These are phyloP conservation scores for Phytophthora pinifolia DNA, from an alignment of 352 stramenopile genomes.

Conservation along the genomic window DNA sequence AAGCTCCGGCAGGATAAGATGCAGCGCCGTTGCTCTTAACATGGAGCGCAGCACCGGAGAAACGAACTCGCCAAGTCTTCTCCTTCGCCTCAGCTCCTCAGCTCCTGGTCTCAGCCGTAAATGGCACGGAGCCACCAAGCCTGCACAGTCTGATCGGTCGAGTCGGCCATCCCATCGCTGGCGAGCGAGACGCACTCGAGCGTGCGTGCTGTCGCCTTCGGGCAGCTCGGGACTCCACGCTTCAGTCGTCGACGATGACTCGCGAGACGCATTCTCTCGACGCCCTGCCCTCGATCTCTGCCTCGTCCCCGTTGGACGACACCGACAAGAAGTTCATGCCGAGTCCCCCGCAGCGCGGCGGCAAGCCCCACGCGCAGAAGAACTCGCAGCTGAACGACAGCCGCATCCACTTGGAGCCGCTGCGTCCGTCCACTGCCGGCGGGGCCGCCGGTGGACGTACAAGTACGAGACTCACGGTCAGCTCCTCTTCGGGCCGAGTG, in stretches of 20 bases:
- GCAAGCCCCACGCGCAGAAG: constrained; percentile 56
- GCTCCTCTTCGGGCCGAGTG: constrained; percentile 43
- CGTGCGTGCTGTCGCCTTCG: constrained; percentile 4
- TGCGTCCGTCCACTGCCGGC: constrained; percentile 43
- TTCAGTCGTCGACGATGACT: constrained; percentile 14
- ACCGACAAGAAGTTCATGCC: constrained; percentile 42
- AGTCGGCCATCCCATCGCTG: constrained; percentile 8
- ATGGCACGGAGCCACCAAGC: constrained; percentile 14
- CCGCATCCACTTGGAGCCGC: constrained; percentile 63
- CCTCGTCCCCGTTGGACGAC: constrained; percentile 20
- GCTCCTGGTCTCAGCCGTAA: constrained; percentile 19
- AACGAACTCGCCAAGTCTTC: constrained; percentile 17
- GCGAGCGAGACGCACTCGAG: constrained; percentile 24
- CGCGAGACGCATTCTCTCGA: too few species aligned
- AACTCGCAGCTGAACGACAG: constrained; percentile 47
- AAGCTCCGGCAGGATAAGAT: constrained; percentile 28
- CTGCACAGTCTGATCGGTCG: constrained; percentile 13
- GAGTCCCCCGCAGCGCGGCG: constrained; percentile 49
- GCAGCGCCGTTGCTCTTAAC: constrained; percentile 25
- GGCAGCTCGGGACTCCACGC: constrained; percentile 1
- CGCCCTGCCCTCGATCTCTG: constrained; percentile 60
- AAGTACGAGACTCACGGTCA: constrained; percentile 33
- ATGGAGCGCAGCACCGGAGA: constrained; percentile 17
- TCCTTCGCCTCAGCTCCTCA: constrained; percentile 7
- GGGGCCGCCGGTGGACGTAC: constrained; percentile 5